A percentile compares a stretch with the other conserved stretches of the same genome.
Evolutionary conservation across 2,329 filamentous ascomycete species (phyloP).

Genomic region (Aphanoascus verrucosus): DNA sequence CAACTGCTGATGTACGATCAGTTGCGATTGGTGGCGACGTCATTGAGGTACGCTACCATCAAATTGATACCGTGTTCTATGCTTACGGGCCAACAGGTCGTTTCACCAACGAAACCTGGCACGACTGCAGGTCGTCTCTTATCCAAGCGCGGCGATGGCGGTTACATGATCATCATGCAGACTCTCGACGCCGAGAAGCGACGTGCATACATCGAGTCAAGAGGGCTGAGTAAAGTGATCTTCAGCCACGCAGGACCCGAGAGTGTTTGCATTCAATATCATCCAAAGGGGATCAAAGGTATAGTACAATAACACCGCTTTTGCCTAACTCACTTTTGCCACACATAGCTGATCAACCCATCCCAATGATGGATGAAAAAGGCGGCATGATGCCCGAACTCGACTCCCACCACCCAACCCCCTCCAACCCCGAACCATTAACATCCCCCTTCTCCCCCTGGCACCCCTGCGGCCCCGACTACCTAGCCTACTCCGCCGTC

Average conservation of each 20-base stretch:
- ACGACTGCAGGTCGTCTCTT: slow-evolving; percentile 36
- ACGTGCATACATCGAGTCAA: slow-evolving; percentile 29
- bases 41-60: slow-evolving; percentile 7
- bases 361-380: slow-evolving; percentile 13
- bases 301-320: neutral
- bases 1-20: neutral
- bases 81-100: slow-evolving; percentile 18
- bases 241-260: slow-evolving; percentile 28
- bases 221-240: slow-evolving; percentile 30
- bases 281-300: slow-evolving; percentile 36
- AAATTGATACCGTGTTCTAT: neutral
- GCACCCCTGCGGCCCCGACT: slow-evolving; percentile 35
- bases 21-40: slow-evolving; percentile 13
- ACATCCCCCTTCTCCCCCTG: slow-evolving; percentile 34
- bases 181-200: slow-evolving; percentile 31
- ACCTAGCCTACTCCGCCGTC: slow-evolving; percentile 25
- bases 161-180: slow-evolving; percentile 43
- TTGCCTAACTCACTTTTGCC: too few relatives aligned
- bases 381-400: slow-evolving; percentile 38
- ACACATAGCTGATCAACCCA: neutral
- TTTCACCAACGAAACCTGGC: slow-evolving; percentile 29
- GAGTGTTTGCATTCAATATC: slow-evolving; percentile 34
- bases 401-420: slow-evolving; percentile 29
- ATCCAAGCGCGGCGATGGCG: slow-evolving; percentile 35
- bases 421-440: slow-evolving; percentile 31